phyloP scores from a whole-genome alignment of 352 stramenopile species.

The Halophytophthora polymorphica region DNA sequence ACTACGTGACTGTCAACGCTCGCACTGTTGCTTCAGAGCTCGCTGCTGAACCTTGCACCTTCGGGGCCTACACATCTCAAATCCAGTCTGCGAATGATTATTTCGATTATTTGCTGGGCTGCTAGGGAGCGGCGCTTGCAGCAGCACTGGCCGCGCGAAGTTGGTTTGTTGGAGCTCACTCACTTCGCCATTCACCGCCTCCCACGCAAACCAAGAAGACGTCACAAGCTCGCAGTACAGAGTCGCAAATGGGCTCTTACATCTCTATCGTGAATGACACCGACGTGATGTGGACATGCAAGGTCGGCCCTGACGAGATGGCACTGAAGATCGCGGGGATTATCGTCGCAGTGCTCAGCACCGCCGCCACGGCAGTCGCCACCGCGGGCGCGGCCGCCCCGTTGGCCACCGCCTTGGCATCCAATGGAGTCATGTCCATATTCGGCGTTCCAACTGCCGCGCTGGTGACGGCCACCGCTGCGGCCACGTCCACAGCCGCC shows the following conservation, averaged over 20 bases:
- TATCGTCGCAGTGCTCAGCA: constrained; percentile 22
- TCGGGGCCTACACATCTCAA: too few species aligned
- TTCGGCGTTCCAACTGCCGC: constrained; percentile 29
- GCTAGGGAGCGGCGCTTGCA: too few species aligned
- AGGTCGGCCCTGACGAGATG: constrained; percentile 36
- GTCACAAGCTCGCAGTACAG: too few species aligned
- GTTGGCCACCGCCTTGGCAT: constrained; percentile 18
- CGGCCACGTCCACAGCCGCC: constrained; percentile 12
- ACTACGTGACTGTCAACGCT: too few species aligned
- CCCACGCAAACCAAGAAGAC: too few species aligned
- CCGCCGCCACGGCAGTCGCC: constrained; percentile 21
- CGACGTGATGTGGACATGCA: constrained; percentile 30
- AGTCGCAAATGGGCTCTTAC: constrained; percentile 45
- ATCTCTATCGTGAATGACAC: constrained; percentile 50
- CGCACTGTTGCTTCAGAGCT: too few species aligned
- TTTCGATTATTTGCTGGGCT: too few species aligned
- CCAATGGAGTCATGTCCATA: constrained; percentile 27
- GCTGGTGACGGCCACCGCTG: constrained; percentile 14
- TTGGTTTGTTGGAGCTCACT: too few species aligned
- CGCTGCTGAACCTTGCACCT: too few species aligned
- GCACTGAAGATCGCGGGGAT: constrained; percentile 36
- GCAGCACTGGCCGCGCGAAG: too few species aligned
- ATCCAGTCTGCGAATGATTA: too few species aligned
- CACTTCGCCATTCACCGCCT: too few species aligned
- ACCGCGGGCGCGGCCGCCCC: constrained; percentile 28